Conservation (phyloP, 2,329 filamentous ascomycete species). For the Fusarium agapanthi region DNA sequence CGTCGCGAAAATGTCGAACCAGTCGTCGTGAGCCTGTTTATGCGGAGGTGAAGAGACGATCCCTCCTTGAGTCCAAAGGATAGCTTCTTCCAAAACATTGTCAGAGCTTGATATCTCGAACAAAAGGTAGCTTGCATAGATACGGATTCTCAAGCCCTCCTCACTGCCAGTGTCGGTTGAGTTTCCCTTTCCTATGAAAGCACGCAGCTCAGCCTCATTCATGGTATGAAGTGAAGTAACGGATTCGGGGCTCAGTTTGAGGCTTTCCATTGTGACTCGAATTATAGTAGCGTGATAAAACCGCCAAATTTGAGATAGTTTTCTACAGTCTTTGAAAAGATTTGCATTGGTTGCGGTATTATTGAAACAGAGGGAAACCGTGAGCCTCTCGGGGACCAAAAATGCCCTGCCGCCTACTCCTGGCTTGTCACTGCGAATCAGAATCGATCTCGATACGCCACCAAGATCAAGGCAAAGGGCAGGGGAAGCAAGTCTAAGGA, state of each 20-base stretch:
- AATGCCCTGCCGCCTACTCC: background rate
- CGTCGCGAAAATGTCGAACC: background rate
- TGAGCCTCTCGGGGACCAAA: background rate
- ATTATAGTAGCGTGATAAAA: accelerated
- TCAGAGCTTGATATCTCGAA: background rate
- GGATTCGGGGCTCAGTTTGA: background rate
- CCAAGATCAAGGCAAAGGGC: background rate
- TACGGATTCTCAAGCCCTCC: background rate
- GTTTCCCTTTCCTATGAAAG: too few relatives aligned
- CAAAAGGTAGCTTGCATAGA: background rate
- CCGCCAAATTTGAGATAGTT: accelerated
- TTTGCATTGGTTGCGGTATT: background rate
- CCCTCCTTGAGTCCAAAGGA: too few relatives aligned
- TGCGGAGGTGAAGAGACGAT: background rate
- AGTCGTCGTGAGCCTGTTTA: background rate
- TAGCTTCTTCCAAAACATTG: background rate
- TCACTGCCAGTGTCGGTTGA: too few relatives aligned
- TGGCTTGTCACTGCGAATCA: background rate
- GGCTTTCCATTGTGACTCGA: background rate
- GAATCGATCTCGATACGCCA: background rate
- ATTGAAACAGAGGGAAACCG: background rate
- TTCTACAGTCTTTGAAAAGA: too few relatives aligned
- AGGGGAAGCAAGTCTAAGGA: background rate
- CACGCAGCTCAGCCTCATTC: background rate
- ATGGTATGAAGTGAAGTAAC: background rate